Conservation (phyloP, 345 rosid species). For the Acer negundo region DNA sequence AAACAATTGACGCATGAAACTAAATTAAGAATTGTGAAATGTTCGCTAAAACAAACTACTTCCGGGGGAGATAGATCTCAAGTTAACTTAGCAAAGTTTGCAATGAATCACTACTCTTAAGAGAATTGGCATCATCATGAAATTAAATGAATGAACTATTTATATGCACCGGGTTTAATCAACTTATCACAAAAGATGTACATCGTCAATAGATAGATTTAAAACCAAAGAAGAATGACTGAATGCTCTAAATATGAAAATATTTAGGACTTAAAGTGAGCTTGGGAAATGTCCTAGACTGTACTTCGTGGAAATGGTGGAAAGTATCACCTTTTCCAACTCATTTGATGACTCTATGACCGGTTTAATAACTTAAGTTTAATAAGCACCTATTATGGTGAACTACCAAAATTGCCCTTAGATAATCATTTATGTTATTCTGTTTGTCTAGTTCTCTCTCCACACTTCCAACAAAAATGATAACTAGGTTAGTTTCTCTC, state of each 20-base stretch:
- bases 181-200: not conserved
- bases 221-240: not conserved
- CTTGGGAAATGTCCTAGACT: not conserved
- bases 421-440: too few relatives aligned
- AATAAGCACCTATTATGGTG: too few relatives aligned
- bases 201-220: not conserved
- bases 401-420: too few relatives aligned
- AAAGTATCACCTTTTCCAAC: too few relatives aligned
- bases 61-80: not conserved
- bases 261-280: not conserved
- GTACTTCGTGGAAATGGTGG: too few relatives aligned
- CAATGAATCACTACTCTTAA: not conserved
- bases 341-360: too few relatives aligned
- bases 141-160: too few relatives aligned
- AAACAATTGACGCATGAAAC: conserved; percentile 1
- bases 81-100: conserved; percentile 11
- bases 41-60: not conserved
- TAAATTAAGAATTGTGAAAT: not conserved
- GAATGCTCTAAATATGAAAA: not conserved
- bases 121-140: not conserved
- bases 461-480: too few relatives aligned
- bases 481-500: too few relatives aligned
- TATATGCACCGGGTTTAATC: conserved; percentile 8
- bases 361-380: too few relatives aligned
- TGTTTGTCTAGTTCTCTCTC: too few relatives aligned